Evolutionary conservation across 2,329 filamentous ascomycete species (phyloP), one percentile per base, ranked within the genome.

Genomic region (Fusarium sp.): DNA sequence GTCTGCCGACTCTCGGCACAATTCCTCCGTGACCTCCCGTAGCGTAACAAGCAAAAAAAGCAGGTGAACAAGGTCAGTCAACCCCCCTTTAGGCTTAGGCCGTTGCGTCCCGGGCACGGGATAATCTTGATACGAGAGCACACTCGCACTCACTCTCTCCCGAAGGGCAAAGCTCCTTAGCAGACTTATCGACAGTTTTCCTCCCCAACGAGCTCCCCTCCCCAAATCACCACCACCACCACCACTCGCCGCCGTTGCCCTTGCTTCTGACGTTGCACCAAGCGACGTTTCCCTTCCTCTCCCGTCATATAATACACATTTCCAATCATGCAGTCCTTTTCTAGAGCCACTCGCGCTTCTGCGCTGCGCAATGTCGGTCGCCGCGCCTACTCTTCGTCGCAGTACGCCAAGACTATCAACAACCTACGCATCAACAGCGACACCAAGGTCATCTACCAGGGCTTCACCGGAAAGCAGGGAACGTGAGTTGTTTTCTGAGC

Each of bases 391-490:
- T 92, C 92, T 82, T 92, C 92, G 71, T 90, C 91, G 76, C 90
- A 90, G 72, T 96, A 96, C 83, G 85, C 91, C 77, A 84, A 90
- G 80, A 96, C 93, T 68, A 88, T 92, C 82, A 87, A 92, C 81
- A 98, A 98, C 89, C 91, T 98, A 81, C 93, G 94, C 86, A 95
- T 98, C 88, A 98, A 95, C 85, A 83, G 88, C 83, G 92, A 98
- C 78, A 99, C 96, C 79, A 97, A 96, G 88, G 94, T 99, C 77
- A 88, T 98, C 80, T 98, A 91, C 88, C 96, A 99, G 87, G 96
- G 96, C 78, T 98, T 98, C 85, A 98, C 96, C 66, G 96, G 96
- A 83, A 96, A 94, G 89, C 95, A 97, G 90, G 94, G 94, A 92
- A 96, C 93, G 93, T 95, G 84, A 86, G 92, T 92, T 63, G 66